Evolutionary conservation across 1,284 basidiomycete genomes (phyloP), one percentile per base, ranked within the genome.

Genomic region (Ustilago nuda): DNA sequence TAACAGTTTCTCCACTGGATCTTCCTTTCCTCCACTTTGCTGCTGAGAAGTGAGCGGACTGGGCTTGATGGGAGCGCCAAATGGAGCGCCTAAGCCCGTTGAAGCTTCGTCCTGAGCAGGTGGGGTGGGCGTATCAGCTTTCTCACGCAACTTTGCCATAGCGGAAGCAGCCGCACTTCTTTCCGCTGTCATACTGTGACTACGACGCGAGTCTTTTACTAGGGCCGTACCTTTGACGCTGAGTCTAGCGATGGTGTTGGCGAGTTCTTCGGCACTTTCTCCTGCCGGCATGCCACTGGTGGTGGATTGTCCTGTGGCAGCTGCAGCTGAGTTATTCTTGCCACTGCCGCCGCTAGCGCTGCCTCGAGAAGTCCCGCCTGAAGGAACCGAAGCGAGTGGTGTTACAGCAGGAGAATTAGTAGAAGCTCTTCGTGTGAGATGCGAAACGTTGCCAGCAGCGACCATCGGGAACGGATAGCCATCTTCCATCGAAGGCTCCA

Each of bases 381-480:
- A 9, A 5, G 68, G 68, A 8, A 59, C 68, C 8, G 48, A 50
- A 30, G 72, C 68, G 17, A 79, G 48, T 3, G 78, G 78, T 8
- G 67, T 75, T 6, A 50, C 63, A 1, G 70, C 77, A 4, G 73
- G 70, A 11, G 77, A 77, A 36, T 79, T 74, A 19, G 67, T 80
- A 17, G 72, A 76, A 2, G 78, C 77, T 0, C 79, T 55, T 17
- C 79, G 39, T 3, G 68, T 68, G 11, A 80, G 41, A 8, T 74
- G 67, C 33, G 72, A 45, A 4, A 69, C 45, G 9, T 48, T 55
- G n/a, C 58, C 59, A 0, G 51, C 27, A 13, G 68, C 61, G 2
- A 79, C 72, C 37, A 76, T 46, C 0, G 81, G 81, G 58, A 82
- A 82, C 0, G 79, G 81, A 43, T 82, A 82, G 1, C 76, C 81